Evolutionary conservation across 768 basidiomycete genomes (phyloP), one percentile per base, ranked within the genome.

Genomic region (Tubosaeta sp.): DNA sequence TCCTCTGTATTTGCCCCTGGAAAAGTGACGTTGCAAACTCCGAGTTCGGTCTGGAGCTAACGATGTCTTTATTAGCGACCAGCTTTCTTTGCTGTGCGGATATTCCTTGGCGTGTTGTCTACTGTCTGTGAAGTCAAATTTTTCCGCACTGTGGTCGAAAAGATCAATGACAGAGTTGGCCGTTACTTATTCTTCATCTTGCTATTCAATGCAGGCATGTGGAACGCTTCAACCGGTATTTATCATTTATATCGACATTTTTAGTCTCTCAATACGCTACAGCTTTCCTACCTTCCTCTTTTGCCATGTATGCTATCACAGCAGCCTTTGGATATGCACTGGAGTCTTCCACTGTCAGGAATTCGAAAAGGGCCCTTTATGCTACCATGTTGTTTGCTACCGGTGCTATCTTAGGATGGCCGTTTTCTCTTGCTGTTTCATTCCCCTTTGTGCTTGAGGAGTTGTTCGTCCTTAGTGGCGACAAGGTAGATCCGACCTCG

Each of bases 261-360:
- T 33, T 39, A 26, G 55, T 54, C 16, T 53, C 64, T 59, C 13
- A 61, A 58, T 37, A 45, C 44, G 14, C 32, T 37, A 32, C 56
- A 97, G 91, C 97, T 1, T 88, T 99, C 73, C 78, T 99, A 10
- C 94, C 95, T 0, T 97, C 95, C 14, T 86, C 94, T 11, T 97
- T 98, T 64, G 84, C 94, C 4, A 93, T 98, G 91, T 94, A 92
- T 70, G 81, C 87, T 48, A 84, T 81, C 41, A 82, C 85, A 55
- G 71, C 95, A 47, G 97, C 91, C 4, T 85, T 82, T 54, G 81
- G 91, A 0, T 88, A 79, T 59, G 80, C 80, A 2, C 65, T 88
- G 39, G 74, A 76, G 39, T 83, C 86, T 5, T 73, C 86, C 0
- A 83, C 76, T 59, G 63, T 74, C 55, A 62, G 65, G 37, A 78